Conservation (phyloP, 192 early-diverging fungal species). For the Geosiphon pyriformis region DNA sequence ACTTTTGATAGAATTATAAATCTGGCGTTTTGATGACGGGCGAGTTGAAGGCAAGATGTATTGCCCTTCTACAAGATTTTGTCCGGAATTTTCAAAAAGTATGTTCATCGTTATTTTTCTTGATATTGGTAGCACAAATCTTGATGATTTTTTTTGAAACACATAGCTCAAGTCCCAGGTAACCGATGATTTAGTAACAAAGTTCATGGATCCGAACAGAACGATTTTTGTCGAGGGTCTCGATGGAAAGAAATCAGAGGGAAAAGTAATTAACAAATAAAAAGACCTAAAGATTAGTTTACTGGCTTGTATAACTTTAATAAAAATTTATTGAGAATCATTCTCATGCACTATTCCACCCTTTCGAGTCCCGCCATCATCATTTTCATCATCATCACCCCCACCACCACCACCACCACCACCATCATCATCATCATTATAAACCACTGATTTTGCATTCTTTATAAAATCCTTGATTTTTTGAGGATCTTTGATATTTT, state of each 20-base stretch:
- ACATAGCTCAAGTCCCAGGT: constrained; percentile 48
- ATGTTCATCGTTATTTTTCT: background rate
- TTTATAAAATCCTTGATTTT: constrained; percentile 73
- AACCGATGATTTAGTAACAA: constrained; percentile 54
- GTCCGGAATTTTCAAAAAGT: constrained; percentile 74
- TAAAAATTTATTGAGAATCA: too few relatives aligned
- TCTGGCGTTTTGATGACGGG: constrained; percentile 82
- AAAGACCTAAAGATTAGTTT: background rate
- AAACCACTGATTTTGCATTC: constrained; percentile 50
- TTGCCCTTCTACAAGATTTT: constrained; percentile 72
- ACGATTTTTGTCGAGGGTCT: constrained; percentile 24
- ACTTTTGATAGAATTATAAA: constrained; percentile 53
- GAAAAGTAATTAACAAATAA: background rate
- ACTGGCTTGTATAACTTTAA: too few relatives aligned
- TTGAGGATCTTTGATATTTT: constrained; percentile 68
- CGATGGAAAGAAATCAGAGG: background rate
- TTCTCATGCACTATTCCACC: background rate
- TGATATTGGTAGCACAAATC: too few relatives aligned
- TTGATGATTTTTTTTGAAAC: too few relatives aligned
- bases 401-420: too few relatives aligned
- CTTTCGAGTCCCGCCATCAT: background rate
- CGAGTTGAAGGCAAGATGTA: constrained; percentile 87
- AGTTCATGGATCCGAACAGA: constrained; percentile 57
- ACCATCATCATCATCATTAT: constrained; percentile 1
- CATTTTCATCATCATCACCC: constrained; percentile 14